A percentile compares a stretch with the other conserved stretches of the same genome.
These are phyloP conservation scores for Phytophthora brassicae DNA, from an alignment of 352 stramenopile species.

Conservation along the genomic window DNA sequence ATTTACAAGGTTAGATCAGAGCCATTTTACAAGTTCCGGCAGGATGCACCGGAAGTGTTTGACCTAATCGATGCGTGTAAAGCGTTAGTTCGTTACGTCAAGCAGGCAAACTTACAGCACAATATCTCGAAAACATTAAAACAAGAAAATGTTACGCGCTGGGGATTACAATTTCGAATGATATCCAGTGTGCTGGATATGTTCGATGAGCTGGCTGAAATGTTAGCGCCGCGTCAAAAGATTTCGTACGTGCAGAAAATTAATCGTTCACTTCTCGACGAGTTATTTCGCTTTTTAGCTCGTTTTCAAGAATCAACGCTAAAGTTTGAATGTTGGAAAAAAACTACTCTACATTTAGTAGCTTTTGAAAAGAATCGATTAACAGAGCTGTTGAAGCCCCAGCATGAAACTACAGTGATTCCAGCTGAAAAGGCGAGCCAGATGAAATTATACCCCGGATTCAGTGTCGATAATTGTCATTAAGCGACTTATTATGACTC, in stretches of 20 bases:
- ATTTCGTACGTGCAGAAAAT: conserved; percentile 1
- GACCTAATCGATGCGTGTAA: conserved; percentile 1
- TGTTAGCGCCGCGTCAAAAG: background rate
- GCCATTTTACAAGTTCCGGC: background rate
- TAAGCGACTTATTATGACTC: background rate
- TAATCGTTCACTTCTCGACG: background rate
- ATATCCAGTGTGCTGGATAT: conserved; percentile 5
- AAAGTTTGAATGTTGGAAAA: background rate
- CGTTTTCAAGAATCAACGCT: background rate
- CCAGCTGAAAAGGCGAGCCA: background rate
- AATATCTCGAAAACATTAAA: conserved; percentile 5
- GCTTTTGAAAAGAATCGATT: background rate
- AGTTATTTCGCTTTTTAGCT: background rate
- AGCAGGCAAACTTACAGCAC: conserved; percentile 1
- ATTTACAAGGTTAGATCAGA: background rate
- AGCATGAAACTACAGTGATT: background rate
- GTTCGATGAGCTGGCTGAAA: background rate
- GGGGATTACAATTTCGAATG: background rate
- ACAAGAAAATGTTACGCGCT: conserved; percentile 14
- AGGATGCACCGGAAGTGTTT: background rate
- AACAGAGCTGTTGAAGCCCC: too few species aligned
- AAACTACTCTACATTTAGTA: background rate
- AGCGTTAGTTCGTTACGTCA: background rate
- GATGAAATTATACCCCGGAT: too few species aligned
- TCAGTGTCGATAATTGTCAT: background rate